Evolutionary conservation across 2,329 filamentous ascomycete species (phyloP), one percentile per base, ranked within the genome.

Genomic region (Aspergillus vadensis): DNA sequence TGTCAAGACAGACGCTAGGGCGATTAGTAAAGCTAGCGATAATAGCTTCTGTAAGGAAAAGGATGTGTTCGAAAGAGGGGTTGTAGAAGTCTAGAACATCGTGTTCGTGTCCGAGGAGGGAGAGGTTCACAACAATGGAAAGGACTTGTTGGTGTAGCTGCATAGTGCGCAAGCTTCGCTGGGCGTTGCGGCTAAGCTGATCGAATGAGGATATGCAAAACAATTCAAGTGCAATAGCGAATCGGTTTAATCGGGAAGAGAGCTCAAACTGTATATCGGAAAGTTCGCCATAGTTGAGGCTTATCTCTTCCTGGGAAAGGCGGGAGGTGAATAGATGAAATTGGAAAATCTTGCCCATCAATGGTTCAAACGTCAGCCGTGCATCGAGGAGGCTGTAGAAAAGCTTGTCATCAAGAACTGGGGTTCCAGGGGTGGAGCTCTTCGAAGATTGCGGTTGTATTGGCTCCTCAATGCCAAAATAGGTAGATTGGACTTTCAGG

Each of bases 1-100:
- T 67, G 48, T 75, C 69, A 59, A 76, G 48, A 5, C 63, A 44
- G n/a, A 70, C 55, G 10, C 62, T 63, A 9, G 67, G 65, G 3
- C 44, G 55, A 5, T 62, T 57, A 3, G 39, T 2, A 43, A 65
- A 59, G 36, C 50, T 58, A 32, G 43, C 25, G 15, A 54, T 58
- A 17, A 65, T 53, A n/a, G 12, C 12, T 44, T 63, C 39, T 7
- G 41, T 55, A 0, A 63, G n/a, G 2, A 50, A 41, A 2, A 66
- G 5, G 1, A 64, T 17, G 1, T 21, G 15, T 10, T 47, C 30
- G 38, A 63, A 66, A 4, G 48, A 36, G 6, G 57, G 23, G 2
- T 44, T 38, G 38, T 65, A 57, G 12, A 43, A 30, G 38, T 43
- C 23, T 15, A 30, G 6, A 9, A 15, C 19, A 14, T 19, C 6